Conservation (phyloP, 2,329 filamentous ascomycete genomes). For the Hypoxylon sp. region DNA sequence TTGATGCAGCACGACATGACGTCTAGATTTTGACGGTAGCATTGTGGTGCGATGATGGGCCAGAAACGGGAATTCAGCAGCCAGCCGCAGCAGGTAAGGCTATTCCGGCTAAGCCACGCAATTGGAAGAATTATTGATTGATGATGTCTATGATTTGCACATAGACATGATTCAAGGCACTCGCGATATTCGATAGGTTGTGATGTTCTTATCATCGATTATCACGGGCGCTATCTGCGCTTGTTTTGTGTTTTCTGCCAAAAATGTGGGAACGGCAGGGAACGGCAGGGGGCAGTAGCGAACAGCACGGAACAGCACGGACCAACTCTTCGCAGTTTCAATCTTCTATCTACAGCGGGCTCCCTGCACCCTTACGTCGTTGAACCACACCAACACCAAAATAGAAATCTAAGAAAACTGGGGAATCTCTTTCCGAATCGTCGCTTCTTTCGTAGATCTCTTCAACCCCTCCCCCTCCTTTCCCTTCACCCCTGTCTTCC, state of each 20-base stretch:
- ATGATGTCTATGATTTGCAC: slow-evolving; percentile 27
- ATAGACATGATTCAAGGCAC: not conserved
- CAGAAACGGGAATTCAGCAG: slow-evolving; percentile 24
- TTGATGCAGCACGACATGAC: slow-evolving; percentile 26
- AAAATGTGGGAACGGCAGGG: too few species aligned
- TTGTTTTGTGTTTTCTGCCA: slow-evolving; percentile 18
- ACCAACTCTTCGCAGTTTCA: slow-evolving; percentile 18
- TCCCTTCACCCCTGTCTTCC: slow-evolving; percentile 6
- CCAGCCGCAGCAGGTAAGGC: slow-evolving; percentile 29
- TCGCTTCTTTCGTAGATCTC: slow-evolving; percentile 19
- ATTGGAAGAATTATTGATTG: slow-evolving; percentile 26
- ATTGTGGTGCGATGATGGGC: slow-evolving; percentile 11
- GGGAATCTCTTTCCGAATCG: slow-evolving; percentile 20
- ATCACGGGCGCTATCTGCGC: slow-evolving; percentile 44
- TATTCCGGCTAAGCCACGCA: slow-evolving; percentile 14
- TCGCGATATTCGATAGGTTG: not conserved
- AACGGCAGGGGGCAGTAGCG: not conserved
- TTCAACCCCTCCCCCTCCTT: slow-evolving; percentile 37
- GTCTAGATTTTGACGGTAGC: slow-evolving; percentile 29
- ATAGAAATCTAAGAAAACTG: slow-evolving; percentile 39
- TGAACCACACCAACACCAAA: slow-evolving; percentile 43
- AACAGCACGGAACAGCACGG: slow-evolving; percentile 33
- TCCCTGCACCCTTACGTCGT: slow-evolving; percentile 46
- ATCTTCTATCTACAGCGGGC: slow-evolving; percentile 5
- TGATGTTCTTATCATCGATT: slow-evolving; percentile 19